phyloP scores from a whole-genome alignment of 768 basidiomycete genomes.

The Podaxis rugospora region DNA sequence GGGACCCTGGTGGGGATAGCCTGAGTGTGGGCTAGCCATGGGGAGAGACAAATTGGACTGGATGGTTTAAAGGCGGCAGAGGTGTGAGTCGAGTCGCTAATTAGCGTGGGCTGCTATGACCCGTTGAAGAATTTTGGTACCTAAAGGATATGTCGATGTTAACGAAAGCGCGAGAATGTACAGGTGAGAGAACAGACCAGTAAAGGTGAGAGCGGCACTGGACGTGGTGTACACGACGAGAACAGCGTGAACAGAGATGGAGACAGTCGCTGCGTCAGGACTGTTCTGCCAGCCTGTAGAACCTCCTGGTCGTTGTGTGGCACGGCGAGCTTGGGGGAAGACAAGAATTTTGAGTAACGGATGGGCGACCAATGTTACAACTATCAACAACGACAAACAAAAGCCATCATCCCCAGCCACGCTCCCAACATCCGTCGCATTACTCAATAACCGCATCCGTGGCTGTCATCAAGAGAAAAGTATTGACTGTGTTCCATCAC shows the following conservation, averaged over 20 bases:
- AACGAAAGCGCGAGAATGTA: background rate
- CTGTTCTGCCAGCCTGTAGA: background rate
- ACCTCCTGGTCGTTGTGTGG: background rate
- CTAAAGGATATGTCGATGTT: background rate
- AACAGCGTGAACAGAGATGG: background rate
- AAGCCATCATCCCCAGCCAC: background rate
- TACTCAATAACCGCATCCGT: background rate
- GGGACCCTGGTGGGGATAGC: constrained; percentile 21
- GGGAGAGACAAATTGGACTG: background rate
- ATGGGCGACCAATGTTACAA: background rate
- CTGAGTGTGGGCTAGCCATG: constrained; percentile 19
- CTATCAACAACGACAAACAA: background rate
- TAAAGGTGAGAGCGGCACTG: background rate
- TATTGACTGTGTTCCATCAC: background rate
- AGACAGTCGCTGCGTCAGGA: background rate
- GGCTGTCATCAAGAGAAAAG: background rate
- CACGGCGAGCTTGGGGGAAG: background rate
- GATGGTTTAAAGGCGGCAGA: background rate
- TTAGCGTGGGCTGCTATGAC: background rate
- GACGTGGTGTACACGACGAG: background rate
- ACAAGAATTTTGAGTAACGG: constrained; percentile 3
- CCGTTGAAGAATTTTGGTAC: background rate
- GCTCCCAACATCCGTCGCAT: background rate
- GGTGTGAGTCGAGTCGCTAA: background rate
- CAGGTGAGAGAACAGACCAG: background rate